Base-by-base conservation (phyloP, 257 asterid species). In the Jacaranda mimosifolia region DNA sequence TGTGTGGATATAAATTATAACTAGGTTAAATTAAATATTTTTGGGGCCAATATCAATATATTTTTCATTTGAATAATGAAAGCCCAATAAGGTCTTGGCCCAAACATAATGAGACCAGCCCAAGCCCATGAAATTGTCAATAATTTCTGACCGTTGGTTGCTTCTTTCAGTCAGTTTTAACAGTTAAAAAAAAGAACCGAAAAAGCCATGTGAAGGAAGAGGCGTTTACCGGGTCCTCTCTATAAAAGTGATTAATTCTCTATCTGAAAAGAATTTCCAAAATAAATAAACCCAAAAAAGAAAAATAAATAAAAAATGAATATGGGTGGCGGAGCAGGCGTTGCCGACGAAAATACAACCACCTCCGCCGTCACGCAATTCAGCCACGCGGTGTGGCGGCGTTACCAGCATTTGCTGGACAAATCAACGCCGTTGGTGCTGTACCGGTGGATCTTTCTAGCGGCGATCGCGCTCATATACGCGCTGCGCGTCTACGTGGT, bases 381-480 rank as follows among this genome's bases (percentile, higher is more conserved):
- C 70, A 76, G 76, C 86, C 93, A 89, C 85, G 68, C 85, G 10
- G n/a, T 80, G 60, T 87, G 95, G 84, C 93, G 79, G 79, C 90
- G 96, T 42, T 96, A 88, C 87, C 99, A 96, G 87, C 87, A 92
- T 72, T 11, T 92, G 59, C 88, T 96, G 35, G 99, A 96, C 85
- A 92, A 93, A 73, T 85, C 97, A 59, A 96, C 98, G 75, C 99
- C 99, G 63, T 70, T 80, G 52, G 92, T 94, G 19, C 81, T 91
- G 46, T 73, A 89, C 86, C 94, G 99, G 7, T 96, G 99, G 99
- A 84, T 94, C 87, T 86, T 83, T 82, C 85, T 93, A 18, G 87
- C 80, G 64, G 78, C 67, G 73, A 82, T 94, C 81, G 93, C 89
- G 17, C 62, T 81, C 58, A 64, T 96, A 51, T 96, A 87, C 81